These are phyloP conservation scores for Boletales sp. DNA, from an alignment of 768 basidiomycete genomes.

Conservation along the genomic window DNA sequence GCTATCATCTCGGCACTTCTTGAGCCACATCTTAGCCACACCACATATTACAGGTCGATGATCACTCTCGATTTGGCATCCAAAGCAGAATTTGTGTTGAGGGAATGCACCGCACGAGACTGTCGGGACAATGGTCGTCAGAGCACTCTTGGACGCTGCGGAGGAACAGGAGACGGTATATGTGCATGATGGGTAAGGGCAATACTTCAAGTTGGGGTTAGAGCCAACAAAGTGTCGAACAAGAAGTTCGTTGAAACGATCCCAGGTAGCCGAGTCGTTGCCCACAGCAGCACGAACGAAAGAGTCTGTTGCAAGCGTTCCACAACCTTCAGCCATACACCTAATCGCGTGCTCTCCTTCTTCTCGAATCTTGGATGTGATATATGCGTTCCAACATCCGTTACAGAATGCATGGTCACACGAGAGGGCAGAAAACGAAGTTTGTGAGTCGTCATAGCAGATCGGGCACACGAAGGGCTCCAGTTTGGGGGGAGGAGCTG, in stretches of 20 bases:
- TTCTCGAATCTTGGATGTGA: constrained; percentile 75
- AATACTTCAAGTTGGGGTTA: constrained; percentile 82
- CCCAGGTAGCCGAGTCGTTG: constrained; percentile 51
- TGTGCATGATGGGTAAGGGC: constrained; percentile 92
- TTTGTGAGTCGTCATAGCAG: constrained; percentile 81
- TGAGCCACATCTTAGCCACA: constrained; percentile 90
- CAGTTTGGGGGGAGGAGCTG: constrained; percentile 26
- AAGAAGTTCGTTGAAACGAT: constrained; percentile 82
- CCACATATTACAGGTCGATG: constrained; percentile 90
- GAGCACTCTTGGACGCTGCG: constrained; percentile 70
- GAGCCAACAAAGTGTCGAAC: constrained; percentile 88
- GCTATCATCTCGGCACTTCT: constrained; percentile 95
- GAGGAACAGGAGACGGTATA: constrained; percentile 88
- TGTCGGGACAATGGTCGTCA: constrained; percentile 81
- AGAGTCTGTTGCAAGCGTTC: constrained; percentile 57
- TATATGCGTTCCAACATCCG: constrained; percentile 81
- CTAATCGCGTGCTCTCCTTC: constrained; percentile 71
- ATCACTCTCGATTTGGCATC: constrained; percentile 83
- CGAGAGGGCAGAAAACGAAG: constrained; percentile 65
- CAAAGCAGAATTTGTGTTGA: constrained; percentile 88
- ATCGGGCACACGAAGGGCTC: constrained; percentile 85
- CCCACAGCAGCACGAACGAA: constrained; percentile 59
- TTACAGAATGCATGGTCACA: constrained; percentile 87
- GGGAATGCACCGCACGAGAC: constrained; percentile 76
- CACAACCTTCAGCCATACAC: constrained; percentile 81